A percentile compares a stretch with the other conserved stretches of the same genome.
phyloP scores from a whole-genome alignment of 1,284 basidiomycete species.

The Puccinia triticina region DNA sequence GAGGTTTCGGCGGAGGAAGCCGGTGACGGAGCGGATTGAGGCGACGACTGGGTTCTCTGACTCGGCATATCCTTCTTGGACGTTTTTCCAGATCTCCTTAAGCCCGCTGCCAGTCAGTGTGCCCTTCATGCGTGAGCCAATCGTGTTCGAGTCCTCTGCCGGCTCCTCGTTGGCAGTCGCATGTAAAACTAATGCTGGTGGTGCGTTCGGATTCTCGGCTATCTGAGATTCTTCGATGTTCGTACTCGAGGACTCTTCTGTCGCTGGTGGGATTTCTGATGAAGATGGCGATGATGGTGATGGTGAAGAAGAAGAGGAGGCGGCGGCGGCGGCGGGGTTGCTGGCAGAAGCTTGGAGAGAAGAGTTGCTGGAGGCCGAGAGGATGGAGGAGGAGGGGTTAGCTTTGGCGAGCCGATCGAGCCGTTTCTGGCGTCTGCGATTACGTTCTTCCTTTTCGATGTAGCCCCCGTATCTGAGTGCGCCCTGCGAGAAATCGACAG shows the following conservation, averaged over 20 bases:
- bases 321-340: background rate
- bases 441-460: slow-evolving; percentile 83
- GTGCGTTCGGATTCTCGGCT: slow-evolving; percentile 69
- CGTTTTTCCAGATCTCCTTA: slow-evolving; percentile 53
- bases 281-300: background rate
- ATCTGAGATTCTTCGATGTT: slow-evolving; percentile 59
- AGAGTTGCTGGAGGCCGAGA: background rate
- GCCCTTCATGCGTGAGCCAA: slow-evolving; percentile 67
- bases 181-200: slow-evolving; percentile 78
- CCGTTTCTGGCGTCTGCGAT: slow-evolving; percentile 73
- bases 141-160: slow-evolving; percentile 61
- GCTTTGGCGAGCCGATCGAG: slow-evolving; percentile 77
- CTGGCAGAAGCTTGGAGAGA: background rate
- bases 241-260: slow-evolving; percentile 53
- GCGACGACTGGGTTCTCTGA: slow-evolving; percentile 89
- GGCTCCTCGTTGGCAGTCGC: slow-evolving; percentile 76
- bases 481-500: slow-evolving; percentile 87
- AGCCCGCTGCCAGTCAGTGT: slow-evolving; percentile 62
- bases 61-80: slow-evolving; percentile 77
- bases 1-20: slow-evolving; percentile 75
- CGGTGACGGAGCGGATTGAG: slow-evolving; percentile 78
- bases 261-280: slow-evolving; percentile 54
- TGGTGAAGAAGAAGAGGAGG: slow-evolving; percentile 1
- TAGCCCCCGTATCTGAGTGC: slow-evolving; percentile 86
- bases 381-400: slow-evolving; percentile 52